A percentile compares a stretch with the other conserved stretches of the same genome.
phyloP scores from a whole-genome alignment of 73 alveolate genomes.

The Paramecium sexaurelia region DNA sequence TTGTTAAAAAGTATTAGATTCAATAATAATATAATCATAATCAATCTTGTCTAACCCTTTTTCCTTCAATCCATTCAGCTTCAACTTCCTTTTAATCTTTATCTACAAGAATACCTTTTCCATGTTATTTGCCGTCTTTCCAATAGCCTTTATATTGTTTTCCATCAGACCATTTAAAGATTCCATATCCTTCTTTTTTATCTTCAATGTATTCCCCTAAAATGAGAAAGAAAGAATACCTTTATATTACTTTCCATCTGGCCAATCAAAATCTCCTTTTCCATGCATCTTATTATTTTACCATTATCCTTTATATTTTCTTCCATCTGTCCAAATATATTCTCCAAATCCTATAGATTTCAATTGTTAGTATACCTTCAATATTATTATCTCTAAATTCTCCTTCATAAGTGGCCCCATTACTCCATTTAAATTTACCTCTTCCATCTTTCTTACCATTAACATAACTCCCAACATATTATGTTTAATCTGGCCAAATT shows the following conservation, averaged over 20 bases:
- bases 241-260: conserved; percentile 60
- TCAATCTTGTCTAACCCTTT: conserved; percentile 29
- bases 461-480: conserved; percentile 38
- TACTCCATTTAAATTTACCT: conserved; percentile 68
- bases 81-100: conserved; percentile 63
- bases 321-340: conserved; percentile 71
- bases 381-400: conserved; percentile 73
- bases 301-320: conserved; percentile 70
- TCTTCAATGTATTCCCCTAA: conserved; percentile 10
- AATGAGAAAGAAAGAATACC: not conserved
- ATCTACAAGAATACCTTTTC: conserved; percentile 70
- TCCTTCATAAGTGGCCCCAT: conserved; percentile 84
- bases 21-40: not conserved
- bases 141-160: conserved; percentile 4
- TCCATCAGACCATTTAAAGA: conserved; percentile 40
- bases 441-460: conserved; percentile 63
- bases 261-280: conserved; percentile 68
- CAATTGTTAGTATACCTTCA: conserved; percentile 33
- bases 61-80: conserved; percentile 85
- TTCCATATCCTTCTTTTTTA: conserved; percentile 39
- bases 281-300: conserved; percentile 69
- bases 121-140: conserved; percentile 73
- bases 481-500: conserved; percentile 67
- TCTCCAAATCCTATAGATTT: conserved; percentile 26
- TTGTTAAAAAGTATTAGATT: not conserved